Conservation (phyloP, 2,329 filamentous ascomycete genomes). For the Fusarium sulawesiense region DNA sequence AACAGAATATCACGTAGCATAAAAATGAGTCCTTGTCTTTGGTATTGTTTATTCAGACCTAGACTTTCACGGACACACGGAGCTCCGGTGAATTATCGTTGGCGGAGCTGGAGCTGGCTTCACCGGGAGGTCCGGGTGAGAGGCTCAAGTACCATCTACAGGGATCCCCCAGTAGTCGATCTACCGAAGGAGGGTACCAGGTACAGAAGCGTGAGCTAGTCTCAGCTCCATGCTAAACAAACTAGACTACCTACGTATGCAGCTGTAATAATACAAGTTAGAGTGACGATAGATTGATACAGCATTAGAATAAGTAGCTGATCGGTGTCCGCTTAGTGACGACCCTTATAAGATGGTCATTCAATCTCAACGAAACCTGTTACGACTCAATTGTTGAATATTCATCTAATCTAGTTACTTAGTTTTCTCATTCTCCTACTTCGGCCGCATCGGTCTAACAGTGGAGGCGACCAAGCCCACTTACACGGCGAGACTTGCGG, state of each 20-base stretch:
- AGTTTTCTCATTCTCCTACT: neutral
- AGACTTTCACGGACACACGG: conserved; percentile 26
- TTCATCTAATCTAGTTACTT: too few relatives aligned
- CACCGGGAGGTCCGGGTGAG: conserved; percentile 10
- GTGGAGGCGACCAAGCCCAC: conserved; percentile 29
- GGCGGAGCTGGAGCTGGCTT: conserved; percentile 14
- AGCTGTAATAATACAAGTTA: neutral
- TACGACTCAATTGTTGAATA: neutral
- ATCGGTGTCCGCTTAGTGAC: conserved; percentile 20
- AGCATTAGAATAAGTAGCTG: conserved; percentile 10
- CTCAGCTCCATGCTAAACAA: neutral
- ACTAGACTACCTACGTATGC: conserved; percentile 18
- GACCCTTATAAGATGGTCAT: neutral
- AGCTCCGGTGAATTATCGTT: conserved; percentile 45
- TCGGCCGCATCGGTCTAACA: neutral
- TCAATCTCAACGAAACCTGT: neutral
- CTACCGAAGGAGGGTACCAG: conserved; percentile 2
- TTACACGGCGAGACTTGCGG: conserved; percentile 32
- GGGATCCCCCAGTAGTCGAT: neutral
- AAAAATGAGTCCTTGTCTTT: neutral
- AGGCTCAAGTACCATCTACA: conserved; percentile 19
- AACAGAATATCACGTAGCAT: neutral
- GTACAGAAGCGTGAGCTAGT: neutral
- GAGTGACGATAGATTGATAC: conserved; percentile 29
- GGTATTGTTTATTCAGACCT: neutral